Percentiles rank a stretch among this genome's conserved stretches.
These are phyloP conservation scores for Phylloporus sp. DNA, from an alignment of 768 basidiomycete species.

Conservation along the genomic window DNA sequence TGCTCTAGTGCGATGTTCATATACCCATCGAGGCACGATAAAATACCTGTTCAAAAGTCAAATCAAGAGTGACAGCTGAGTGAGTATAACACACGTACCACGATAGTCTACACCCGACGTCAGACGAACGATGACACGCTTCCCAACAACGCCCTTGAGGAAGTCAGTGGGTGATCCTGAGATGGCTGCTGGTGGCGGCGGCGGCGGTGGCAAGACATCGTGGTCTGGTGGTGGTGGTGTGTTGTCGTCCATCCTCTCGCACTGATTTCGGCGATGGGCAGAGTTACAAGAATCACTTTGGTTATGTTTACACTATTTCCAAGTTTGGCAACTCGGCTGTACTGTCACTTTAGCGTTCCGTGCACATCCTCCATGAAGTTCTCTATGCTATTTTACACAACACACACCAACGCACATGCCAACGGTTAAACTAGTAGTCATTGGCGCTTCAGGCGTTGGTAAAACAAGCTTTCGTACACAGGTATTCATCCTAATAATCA, in stretches of 20 bases:
- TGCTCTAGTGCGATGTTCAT: constrained; percentile 99
- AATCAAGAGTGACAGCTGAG: background rate
- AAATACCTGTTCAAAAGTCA: constrained; percentile 52
- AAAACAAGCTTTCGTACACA: constrained; percentile 78
- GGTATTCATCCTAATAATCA: constrained; percentile 37
- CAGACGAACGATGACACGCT: constrained; percentile 86
- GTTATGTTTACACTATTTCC: constrained; percentile 12
- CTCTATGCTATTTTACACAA: constrained; percentile 12
- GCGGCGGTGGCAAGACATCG: constrained; percentile 45
- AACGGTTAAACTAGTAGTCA: constrained; percentile 77
- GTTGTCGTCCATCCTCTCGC: constrained; percentile 22
- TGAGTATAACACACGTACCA: constrained; percentile 45
- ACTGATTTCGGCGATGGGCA: background rate
- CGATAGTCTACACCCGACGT: constrained; percentile 92
- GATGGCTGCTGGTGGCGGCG: constrained; percentile 42
- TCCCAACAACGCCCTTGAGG: constrained; percentile 94
- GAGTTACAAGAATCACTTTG: constrained; percentile 6
- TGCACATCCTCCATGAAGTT: constrained; percentile 10
- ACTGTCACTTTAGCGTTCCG: background rate
- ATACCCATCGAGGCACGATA: constrained; percentile 96
- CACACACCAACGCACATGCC: constrained; percentile 41
- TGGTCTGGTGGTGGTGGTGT: constrained; percentile 39
- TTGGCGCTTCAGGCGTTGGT: constrained; percentile 81
- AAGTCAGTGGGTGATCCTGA: constrained; percentile 91
- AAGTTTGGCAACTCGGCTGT: constrained; percentile 8